A percentile compares a stretch with the other conserved stretches of the same genome.
These are phyloP conservation scores for Medicago lupulina DNA, from an alignment of 306 rosid genomes.

Conservation along the genomic window DNA sequence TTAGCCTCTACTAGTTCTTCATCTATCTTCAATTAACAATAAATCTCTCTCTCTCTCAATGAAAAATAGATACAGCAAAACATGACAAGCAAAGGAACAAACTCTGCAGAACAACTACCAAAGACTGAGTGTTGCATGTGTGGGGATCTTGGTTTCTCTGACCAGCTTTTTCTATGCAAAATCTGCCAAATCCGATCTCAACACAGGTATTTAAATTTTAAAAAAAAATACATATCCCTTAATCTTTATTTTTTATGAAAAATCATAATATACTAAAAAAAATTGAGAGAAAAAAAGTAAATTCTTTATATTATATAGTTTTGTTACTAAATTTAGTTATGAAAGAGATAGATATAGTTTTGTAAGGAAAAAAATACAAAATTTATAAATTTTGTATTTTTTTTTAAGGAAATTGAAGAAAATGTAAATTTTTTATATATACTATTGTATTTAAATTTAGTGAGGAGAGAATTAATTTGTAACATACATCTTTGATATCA, in stretches of 20 bases:
- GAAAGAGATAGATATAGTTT: background rate
- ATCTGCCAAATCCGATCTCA: constrained; percentile 95
- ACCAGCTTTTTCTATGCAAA: constrained; percentile 83
- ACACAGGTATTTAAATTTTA: constrained; percentile 73
- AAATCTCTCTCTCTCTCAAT: constrained; percentile 34
- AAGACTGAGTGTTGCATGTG: constrained; percentile 93
- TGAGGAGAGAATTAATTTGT: background rate
- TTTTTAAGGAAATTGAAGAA: no score
- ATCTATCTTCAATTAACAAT: constrained; percentile 12
- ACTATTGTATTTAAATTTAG: no score
- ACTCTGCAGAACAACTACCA: constrained; percentile 18
- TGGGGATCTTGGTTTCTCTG: constrained; percentile 89
- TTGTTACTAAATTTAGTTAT: background rate
- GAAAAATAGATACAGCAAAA: constrained; percentile 28
- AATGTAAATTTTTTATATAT: no score
- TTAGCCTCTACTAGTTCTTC: constrained; percentile 15
- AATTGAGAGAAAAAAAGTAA: no score
- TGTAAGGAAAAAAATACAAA: no score
- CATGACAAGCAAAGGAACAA: constrained; percentile 56
- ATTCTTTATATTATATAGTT: background rate
- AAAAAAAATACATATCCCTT: background rate
- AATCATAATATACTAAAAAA: no score
- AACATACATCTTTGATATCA: background rate
- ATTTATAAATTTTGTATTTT: no score
- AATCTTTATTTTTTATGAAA: background rate